Evolutionary conservation across 2,329 filamentous ascomycete genomes (phyloP), one percentile per base, ranked within the genome.

Genomic region (Monosporascus sp.): DNA sequence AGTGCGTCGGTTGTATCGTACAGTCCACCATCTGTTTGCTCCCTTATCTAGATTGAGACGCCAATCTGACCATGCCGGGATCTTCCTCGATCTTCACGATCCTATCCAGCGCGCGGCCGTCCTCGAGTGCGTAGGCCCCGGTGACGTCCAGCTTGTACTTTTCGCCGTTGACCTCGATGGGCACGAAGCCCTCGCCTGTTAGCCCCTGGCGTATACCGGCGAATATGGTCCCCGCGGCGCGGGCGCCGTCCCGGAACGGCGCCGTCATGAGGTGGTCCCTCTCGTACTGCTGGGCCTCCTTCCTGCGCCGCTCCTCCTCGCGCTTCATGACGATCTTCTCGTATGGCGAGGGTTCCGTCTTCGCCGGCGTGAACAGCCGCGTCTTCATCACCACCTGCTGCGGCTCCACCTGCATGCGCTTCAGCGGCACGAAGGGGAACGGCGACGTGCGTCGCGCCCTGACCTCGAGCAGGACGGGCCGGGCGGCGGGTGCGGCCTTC

Each of bases 131-230:
- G 71, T 80, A 84, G 1, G 80, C 82, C 39, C 75, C 74, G 3
- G 72, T 72, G 17, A 84, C 72, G 59, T 85, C 83, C 22, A 86
- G 65, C 70, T 83, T 85, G 64, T 81, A 83, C 50, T 69, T 66
- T 36, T 70, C 65, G 18, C 72, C 75, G 11, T 77, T 69, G 15
- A 83, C 69, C 49, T 65, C 66, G 48, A 86, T 69, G 52, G 73
- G 71, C 39, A 76, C 72, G 55, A 82, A 84, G 0, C 82, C 83
- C 52, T 81, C 79, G 51, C 81, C 75, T 17, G 77, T 79, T 64
- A 83, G 74, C 2, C 79, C 75, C 47, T 79, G 72, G 53, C 70
- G 72, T 22, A 82, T 68, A 7, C 74, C 76, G 6, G 60, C 52
- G 57, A 78, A 79, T 50, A 80, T 63, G 7, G 64, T 66, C 22